Percentiles rank a stretch among this genome's conserved stretches.
phyloP scores from a whole-genome alignment of 2,329 filamentous ascomycete species.

The Ilyonectria mors-panacis region DNA sequence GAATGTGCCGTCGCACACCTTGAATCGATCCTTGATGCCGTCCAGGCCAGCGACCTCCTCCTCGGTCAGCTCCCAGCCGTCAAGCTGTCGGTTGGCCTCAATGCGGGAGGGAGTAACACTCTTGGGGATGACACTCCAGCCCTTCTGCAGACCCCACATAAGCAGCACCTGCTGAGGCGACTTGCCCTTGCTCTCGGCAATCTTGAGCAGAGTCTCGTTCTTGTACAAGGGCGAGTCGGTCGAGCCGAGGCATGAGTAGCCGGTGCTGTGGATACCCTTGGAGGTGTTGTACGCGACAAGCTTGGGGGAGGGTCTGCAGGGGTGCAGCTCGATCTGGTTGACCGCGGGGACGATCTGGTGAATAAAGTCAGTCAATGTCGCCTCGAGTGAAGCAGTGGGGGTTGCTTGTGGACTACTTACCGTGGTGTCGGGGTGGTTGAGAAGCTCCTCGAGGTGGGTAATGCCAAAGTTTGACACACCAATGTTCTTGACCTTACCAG shows the following conservation, averaged over 20 bases:
- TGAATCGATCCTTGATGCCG: conserved; percentile 81
- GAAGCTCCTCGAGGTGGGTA: conserved; percentile 82
- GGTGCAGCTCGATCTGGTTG: conserved; percentile 88
- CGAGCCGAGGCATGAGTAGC: conserved; percentile 81
- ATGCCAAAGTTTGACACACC: conserved; percentile 91
- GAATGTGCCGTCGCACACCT: conserved; percentile 84
- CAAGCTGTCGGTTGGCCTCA: conserved; percentile 80
- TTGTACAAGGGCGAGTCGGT: conserved; percentile 79
- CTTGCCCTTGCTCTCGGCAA: conserved; percentile 78
- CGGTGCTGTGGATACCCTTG: conserved; percentile 83
- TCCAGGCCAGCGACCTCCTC: conserved; percentile 81
- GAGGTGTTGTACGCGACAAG: conserved; percentile 79
- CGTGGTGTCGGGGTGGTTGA: conserved; percentile 76
- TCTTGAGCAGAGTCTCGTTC: conserved; percentile 72
- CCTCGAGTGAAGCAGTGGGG: not conserved
- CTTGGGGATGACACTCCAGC: conserved; percentile 90
- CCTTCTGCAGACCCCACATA: conserved; percentile 85
- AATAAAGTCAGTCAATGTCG: conserved; percentile 1
- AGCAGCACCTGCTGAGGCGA: conserved; percentile 83
- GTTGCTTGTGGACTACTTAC: conserved; percentile 51
- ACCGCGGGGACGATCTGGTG: conserved; percentile 73
- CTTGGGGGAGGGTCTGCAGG: conserved; percentile 85
- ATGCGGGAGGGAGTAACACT: conserved; percentile 82
- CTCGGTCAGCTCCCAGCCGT: conserved; percentile 80
- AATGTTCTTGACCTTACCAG: conserved; percentile 84